Evolutionary conservation across 2,329 filamentous ascomycete species (phyloP).

Genomic region (Proliferodiscus dingleyae): DNA sequence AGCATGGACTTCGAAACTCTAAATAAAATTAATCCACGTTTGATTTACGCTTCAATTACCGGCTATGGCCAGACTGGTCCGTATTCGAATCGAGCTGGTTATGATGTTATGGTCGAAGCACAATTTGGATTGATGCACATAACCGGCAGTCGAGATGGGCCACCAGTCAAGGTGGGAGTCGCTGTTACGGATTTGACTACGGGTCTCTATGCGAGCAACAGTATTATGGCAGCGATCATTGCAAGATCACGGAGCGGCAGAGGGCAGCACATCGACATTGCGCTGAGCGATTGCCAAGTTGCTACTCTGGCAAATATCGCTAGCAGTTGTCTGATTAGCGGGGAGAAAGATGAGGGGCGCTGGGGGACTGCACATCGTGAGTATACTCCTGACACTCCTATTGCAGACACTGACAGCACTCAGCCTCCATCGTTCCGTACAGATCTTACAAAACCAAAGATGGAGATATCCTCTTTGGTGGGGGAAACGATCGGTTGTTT

Average conservation of each 20-base stretch:
- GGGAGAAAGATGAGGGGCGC: constrained; percentile 77
- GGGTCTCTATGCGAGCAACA: constrained; percentile 89
- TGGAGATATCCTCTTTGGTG: constrained; percentile 65
- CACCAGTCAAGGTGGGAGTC: constrained; percentile 94
- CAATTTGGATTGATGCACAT: constrained; percentile 99
- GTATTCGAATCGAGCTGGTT: constrained; percentile 80
- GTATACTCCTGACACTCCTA: constrained; percentile 17
- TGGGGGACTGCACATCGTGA: constrained; percentile 96
- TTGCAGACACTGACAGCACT: constrained; percentile 6
- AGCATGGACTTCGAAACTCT: constrained; percentile 81
- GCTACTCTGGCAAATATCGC: constrained; percentile 94
- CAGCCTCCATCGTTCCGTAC: constrained; percentile 96
- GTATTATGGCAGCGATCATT: constrained; percentile 91
- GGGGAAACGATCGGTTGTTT: constrained; percentile 68
- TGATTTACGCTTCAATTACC: constrained; percentile 95
- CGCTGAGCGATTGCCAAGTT: constrained; percentile 89
- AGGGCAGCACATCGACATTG: constrained; percentile 89
- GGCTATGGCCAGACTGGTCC: constrained; percentile 96
- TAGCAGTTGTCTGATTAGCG: constrained; percentile 83
- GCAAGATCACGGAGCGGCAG: constrained; percentile 66
- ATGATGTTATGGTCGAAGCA: constrained; percentile 99
- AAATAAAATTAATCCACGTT: constrained; percentile 70
- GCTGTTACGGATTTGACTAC: constrained; percentile 96
- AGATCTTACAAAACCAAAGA: constrained; percentile 73
- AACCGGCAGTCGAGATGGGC: constrained; percentile 79